Evolutionary conservation across 345 rosid species (phyloP), one percentile per base, ranked within the genome.

Genomic region (Arabidopsis arenosa): DNA sequence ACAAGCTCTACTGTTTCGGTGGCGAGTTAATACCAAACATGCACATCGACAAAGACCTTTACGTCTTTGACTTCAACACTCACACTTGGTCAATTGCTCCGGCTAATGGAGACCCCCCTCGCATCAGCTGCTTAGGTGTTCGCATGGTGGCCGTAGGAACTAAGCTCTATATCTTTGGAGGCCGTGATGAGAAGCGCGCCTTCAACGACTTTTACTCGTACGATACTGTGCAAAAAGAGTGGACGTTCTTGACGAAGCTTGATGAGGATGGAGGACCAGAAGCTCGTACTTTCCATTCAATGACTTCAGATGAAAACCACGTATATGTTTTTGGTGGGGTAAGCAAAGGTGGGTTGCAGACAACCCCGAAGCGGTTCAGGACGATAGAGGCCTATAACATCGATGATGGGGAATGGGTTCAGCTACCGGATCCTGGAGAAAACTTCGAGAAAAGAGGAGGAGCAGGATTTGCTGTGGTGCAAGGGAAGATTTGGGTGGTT

Each of bases 31-130:
- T 0, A 17, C 21, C 70, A 43, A 51, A 64, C 55, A 0, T 11
- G 0, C 3, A 47, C 45, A 74, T 74, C 8, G 70, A 74, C 65
- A 74, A 74, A 32, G 43, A 74, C 39, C 64, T 74, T 18, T 74
- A 74, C n/a, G 77, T 74, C 10, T 64, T 74, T 33, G 72, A 74
- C 63, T 36, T 74, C 36, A 54, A 65, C 28, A 74, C 49, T 6
- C 37, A 41, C 5, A 65, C 36, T 4, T 74, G 78, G 72, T 74
- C 78, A 17, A 43, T 55, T 9, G 72, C 72, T 54, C 57, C 15
- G 4, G 44, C 70, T 4, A 73, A 10, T 0, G 77, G 77, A 61
- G 77, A 63, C 9, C 17, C 32, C 32, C 48, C 72, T 23, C 26
- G 26, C 26, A 23, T 23, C 26, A 23, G 26, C 26, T 23, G 26